phyloP scores from a whole-genome alignment of 2,329 filamentous ascomycete genomes.

The Ophiocordyceps polyrhachis-furcata region DNA sequence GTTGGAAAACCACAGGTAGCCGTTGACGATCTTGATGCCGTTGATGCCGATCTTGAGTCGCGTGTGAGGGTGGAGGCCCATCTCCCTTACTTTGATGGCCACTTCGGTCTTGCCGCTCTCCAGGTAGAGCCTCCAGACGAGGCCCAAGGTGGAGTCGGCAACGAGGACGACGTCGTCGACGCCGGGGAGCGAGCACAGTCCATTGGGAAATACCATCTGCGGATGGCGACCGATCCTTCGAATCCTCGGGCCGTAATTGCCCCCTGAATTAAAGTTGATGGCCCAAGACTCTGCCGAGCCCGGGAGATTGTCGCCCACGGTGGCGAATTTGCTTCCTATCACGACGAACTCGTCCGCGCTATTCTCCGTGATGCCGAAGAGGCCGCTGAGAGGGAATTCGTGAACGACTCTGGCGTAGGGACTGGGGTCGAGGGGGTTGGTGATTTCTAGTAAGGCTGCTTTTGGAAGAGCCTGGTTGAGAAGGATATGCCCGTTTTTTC shows the following conservation, averaged over 20 bases:
- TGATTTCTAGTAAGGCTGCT: not conserved
- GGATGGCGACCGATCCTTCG: not conserved
- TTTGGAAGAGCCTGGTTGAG: conserved; percentile 1
- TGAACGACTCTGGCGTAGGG: not conserved
- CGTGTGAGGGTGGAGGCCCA: not conserved
- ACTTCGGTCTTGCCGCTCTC: not conserved
- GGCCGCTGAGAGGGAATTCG: not conserved
- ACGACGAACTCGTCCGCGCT: conserved; percentile 1
- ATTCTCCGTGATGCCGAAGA: conserved; percentile 2
- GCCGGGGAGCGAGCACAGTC: not conserved
- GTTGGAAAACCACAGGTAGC: not conserved
- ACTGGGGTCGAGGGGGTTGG: not conserved
- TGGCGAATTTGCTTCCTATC: conserved; percentile 1
- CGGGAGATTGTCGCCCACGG: not conserved
- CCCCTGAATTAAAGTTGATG: not conserved
- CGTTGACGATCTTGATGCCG: conserved; percentile 1
- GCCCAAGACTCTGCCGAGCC: not conserved
- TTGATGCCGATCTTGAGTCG: conserved; percentile 1
- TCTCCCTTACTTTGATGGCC: not conserved
- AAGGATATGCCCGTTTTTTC: conserved; percentile 2
- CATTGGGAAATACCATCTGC: not conserved
- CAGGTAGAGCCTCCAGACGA: not conserved
- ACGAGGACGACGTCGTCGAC: not conserved
- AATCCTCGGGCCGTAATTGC: not conserved
- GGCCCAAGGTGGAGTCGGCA: not conserved